Base-by-base conservation (phyloP, 1,284 basidiomycete genomes). In the Thecaphora thlaspeos region DNA sequence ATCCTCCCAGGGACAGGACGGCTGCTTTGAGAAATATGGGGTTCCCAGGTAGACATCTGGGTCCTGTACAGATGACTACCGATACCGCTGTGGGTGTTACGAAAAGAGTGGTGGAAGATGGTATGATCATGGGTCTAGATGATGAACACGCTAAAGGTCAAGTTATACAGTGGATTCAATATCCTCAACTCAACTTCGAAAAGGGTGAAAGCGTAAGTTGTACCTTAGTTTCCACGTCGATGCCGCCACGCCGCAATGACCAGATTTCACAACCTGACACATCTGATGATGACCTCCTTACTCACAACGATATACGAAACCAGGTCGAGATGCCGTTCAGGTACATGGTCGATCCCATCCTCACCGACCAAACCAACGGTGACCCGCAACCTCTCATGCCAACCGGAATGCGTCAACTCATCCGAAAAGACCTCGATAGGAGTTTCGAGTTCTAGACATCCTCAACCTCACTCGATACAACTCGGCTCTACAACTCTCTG, bases 11-110 rank as follows among this genome's bases (percentile, higher is more conserved):
- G 42, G 91, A 94, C 46, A 49, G 75, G 41, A 98, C 94, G 0
- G 84, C 86, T 2, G 90, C 94, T 75, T 84, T 98, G 39, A 86
- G 95, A 24, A 83, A 83, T 15, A 80, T 92, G 17, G 91, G 91
- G 0, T 97, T 95, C 76, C 89, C 90, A 0, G 84, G 55, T 0
- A 48, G 73, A 8, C 71, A 77, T 38, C 51, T 76, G n/a, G 76
- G 75, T 32, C 50, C 61, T 1, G 82, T 91, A 1, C 95, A 98
- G 79, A 98, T 98, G 94, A 97, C 94, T 23, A 98, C 94, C 0
- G 94, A 98, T 78, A 97, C 94, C 1, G 94, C 94, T 0, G 82
- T 97, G 0, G 91, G 89, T 9, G 93, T 97, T 7, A 92, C 91
- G 0, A 96, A 94, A 77, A 79, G 85, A 2, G 88, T 95, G 15